phyloP scores from a whole-genome alignment of 1,284 basidiomycete genomes.

The Butyriboletus appendiculatus region DNA sequence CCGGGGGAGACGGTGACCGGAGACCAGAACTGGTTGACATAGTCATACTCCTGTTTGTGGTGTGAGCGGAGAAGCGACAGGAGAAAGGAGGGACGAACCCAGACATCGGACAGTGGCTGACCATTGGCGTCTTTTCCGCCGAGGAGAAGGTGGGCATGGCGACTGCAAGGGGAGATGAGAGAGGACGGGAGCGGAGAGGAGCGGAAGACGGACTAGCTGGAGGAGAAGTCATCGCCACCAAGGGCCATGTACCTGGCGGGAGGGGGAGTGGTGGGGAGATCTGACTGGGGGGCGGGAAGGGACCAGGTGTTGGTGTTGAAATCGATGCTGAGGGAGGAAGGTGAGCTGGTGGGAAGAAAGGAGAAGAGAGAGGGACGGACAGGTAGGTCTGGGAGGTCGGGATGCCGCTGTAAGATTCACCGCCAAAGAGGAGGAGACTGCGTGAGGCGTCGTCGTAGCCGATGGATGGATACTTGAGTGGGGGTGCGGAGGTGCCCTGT shows the following conservation, averaged over 20 bases:
- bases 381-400: constrained; percentile 66
- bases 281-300: constrained; percentile 50
- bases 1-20: constrained; percentile 51
- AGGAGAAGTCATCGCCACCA: constrained; percentile 66
- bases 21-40: constrained; percentile 72
- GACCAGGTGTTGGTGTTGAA: constrained; percentile 62
- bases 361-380: constrained; percentile 34
- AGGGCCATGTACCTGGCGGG: constrained; percentile 64
- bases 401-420: constrained; percentile 64
- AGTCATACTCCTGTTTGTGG: constrained; percentile 65
- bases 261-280: constrained; percentile 47
- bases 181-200: constrained; percentile 2
- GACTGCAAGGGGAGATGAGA: constrained; percentile 42
- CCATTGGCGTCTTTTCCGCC: constrained; percentile 61
- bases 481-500: constrained; percentile 55
- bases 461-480: constrained; percentile 70
- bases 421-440: constrained; percentile 71
- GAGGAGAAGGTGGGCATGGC: constrained; percentile 67
- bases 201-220: constrained; percentile 64
- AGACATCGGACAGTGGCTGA: constrained; percentile 61
- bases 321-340: constrained; percentile 34
- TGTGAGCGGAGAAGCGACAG: constrained; percentile 14
- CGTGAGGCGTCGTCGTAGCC: constrained; percentile 59
- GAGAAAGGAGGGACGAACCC: constrained; percentile 48
- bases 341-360: constrained; percentile 2